phyloP scores from a whole-genome alignment of 2,329 filamentous ascomycete genomes.

The Sporothrix pseudoabietina region DNA sequence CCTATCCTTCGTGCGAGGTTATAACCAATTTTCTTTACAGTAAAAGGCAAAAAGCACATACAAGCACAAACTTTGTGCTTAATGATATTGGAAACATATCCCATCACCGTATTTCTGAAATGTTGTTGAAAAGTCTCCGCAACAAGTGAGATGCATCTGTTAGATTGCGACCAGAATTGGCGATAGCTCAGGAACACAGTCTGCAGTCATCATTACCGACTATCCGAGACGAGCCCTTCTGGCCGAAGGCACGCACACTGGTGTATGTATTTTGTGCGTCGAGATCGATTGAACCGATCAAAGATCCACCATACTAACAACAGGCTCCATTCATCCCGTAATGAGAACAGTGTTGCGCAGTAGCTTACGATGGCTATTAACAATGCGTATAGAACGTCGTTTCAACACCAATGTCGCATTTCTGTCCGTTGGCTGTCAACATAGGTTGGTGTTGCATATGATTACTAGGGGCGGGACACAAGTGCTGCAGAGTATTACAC shows the following conservation, averaged over 20 bases:
- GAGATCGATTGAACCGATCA: not conserved
- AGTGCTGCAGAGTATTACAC: no score
- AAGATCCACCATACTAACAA: not conserved
- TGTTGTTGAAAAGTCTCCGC: not conserved
- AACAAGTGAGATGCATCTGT: not conserved
- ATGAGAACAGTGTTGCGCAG: not conserved
- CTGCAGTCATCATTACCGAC: slow-evolving; percentile 1
- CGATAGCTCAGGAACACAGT: not conserved
- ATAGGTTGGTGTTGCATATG: not conserved
- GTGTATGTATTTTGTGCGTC: no score
- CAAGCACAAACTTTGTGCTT: no score
- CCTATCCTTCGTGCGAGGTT: no score
- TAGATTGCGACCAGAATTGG: not conserved
- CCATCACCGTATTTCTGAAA: not conserved
- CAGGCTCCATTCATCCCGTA: not conserved
- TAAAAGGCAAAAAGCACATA: no score
- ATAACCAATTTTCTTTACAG: no score
- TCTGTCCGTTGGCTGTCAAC: not conserved
- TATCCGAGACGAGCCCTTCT: not conserved
- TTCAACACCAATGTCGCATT: not conserved
- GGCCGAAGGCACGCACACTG: not conserved
- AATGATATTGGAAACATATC: no score
- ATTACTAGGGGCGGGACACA: not conserved
- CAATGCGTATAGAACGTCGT: not conserved
- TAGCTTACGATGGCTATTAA: not conserved